Percentiles rank a stretch among this genome's conserved stretches.
Evolutionary conservation across 441 rosid species (phyloP).

Genomic region (Arabidopsis lyrata): DNA sequence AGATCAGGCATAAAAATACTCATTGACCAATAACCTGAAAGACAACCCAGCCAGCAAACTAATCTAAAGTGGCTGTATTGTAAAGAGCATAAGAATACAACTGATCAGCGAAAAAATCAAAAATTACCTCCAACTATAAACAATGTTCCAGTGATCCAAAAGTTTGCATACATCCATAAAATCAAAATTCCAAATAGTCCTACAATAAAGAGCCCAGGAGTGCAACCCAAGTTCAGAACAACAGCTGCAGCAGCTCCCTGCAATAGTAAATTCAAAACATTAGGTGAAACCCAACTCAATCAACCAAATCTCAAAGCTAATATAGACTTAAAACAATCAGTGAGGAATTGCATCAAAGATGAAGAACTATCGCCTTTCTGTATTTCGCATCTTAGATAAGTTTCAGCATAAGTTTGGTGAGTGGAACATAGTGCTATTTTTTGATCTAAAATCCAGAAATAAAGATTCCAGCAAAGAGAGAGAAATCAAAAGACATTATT

Average conservation of each 20-base stretch:
- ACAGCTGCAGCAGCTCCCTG: conserved; percentile 98
- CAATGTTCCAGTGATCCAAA: conserved; percentile 96
- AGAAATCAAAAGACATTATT: conserved; percentile 29
- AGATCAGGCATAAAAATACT: not conserved
- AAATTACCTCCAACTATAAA: conserved; percentile 94
- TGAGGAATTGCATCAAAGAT: conserved; percentile 5
- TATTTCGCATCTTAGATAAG: not conserved
- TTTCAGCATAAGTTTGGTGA: not conserved
- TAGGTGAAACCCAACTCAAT: conserved; percentile 10
- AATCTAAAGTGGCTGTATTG: conserved; percentile 7
- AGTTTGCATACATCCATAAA: conserved; percentile 99
- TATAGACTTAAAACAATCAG: conserved; percentile 7
- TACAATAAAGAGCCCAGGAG: conserved; percentile 94
- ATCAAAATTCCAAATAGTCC: conserved; percentile 88
- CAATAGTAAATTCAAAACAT: conserved; percentile 39
- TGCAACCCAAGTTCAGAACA: conserved; percentile 86
- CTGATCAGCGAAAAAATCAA: not conserved
- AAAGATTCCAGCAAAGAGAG: not conserved
- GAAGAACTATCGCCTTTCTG: not conserved
- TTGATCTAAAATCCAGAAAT: conserved; percentile 20
- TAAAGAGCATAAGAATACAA: conserved; percentile 7
- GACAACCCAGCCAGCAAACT: conserved; percentile 4
- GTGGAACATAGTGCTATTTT: conserved; percentile 4
- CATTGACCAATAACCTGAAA: conserved; percentile 12
- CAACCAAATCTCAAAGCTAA: conserved; percentile 7